Conservation (phyloP, 2,329 filamentous ascomycete genomes). For the Fusarium oligoseptatum region DNA sequence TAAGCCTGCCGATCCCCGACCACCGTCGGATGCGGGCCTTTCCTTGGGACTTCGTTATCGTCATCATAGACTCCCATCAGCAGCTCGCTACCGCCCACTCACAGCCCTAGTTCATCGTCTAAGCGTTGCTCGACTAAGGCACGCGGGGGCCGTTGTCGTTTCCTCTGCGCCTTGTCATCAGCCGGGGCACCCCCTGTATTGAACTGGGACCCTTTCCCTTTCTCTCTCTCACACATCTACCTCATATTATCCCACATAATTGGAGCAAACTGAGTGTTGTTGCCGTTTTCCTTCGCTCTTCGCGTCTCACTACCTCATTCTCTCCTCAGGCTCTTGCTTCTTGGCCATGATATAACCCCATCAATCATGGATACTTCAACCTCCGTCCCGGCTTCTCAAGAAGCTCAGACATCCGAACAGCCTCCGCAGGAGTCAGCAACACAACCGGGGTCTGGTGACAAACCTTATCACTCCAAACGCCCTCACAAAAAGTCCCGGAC, state of each 20-base stretch:
- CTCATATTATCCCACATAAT: background rate
- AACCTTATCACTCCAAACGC: constrained; percentile 59
- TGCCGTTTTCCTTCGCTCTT: background rate
- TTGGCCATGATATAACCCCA: background rate
- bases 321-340: background rate
- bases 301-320: background rate
- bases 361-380: constrained; percentile 23
- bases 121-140: constrained; percentile 12
- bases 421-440: constrained; percentile 25
- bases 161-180: constrained; percentile 2
- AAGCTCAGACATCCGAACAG: constrained; percentile 8
- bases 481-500: constrained; percentile 68
- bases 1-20: constrained; percentile 1
- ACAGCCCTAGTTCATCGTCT: constrained; percentile 8
- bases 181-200: constrained; percentile 13
- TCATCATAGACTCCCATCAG: constrained; percentile 34
- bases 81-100: constrained; percentile 32
- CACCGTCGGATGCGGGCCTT: background rate
- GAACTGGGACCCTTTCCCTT: background rate
- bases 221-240: background rate
- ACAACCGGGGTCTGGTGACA: constrained; percentile 20
- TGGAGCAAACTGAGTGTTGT: background rate
- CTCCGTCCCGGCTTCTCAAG: background rate
- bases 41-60: background rate
- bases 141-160: constrained; percentile 27